Percentiles rank a stretch among this genome's conserved stretches.
Evolutionary conservation across 257 asterid genomes (phyloP).

Genomic region (Solanum phureja): DNA sequence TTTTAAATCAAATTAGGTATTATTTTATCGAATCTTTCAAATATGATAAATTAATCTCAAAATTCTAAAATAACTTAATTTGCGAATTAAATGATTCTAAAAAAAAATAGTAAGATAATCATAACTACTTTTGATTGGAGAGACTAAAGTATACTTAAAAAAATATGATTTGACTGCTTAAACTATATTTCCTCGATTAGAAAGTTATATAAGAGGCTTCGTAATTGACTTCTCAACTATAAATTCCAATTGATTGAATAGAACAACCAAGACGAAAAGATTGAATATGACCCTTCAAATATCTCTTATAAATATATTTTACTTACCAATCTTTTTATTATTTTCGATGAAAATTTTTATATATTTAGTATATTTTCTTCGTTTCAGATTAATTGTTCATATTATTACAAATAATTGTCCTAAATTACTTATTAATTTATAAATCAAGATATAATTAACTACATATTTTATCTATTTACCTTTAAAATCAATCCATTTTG

Average conservation of each 20-base stretch:
- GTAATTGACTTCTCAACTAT: not conserved
- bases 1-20: not conserved
- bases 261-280: not conserved
- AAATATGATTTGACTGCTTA: not conserved
- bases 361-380: no score
- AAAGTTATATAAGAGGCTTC: not conserved
- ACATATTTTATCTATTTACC: no score
- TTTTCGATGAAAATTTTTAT: no score
- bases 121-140: not conserved
- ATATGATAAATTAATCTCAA: no score
- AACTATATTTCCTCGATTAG: not conserved
- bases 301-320: not conserved
- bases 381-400: no score
- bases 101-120: not conserved
- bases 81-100: no score
- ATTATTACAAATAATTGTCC: no score
- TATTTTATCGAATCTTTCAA: no score
- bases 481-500: no score
- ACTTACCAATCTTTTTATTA: not conserved
- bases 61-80: no score
- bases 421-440: not conserved
- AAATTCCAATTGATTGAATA: not conserved
- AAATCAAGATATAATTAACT: not conserved
- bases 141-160: not conserved
- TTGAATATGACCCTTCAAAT: not conserved